Conservation (phyloP, 495 filamentous ascomycete genomes). For the Talaromyces thailandensis region DNA sequence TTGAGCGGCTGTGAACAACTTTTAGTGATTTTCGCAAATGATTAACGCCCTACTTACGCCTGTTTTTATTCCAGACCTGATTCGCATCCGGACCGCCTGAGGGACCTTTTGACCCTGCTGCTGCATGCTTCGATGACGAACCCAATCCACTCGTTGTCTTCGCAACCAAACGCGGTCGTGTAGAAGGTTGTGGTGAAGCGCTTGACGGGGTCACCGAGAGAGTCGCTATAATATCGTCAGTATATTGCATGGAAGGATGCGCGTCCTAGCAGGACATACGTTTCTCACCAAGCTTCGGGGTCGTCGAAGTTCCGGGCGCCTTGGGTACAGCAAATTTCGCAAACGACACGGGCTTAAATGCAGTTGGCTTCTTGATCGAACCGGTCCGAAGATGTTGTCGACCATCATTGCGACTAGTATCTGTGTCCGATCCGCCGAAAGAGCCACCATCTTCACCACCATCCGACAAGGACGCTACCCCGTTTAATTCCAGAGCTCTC, state of each 20-base stretch:
- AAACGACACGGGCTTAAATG: conserved; percentile 92
- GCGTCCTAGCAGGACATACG: conserved; percentile 21
- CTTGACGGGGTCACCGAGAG: conserved; percentile 31
- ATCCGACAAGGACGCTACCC: conserved; percentile 30
- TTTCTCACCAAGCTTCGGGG: conserved; percentile 49
- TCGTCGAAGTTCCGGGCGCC: conserved; percentile 41
- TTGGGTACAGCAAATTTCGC: conserved; percentile 60
- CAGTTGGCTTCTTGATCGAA: conserved; percentile 72
- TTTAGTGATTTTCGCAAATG: conserved; percentile 15
- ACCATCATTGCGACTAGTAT: conserved; percentile 42
- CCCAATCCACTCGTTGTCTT: conserved; percentile 52
- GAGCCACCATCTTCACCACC: conserved; percentile 38
- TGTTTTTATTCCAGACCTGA: conserved; percentile 96
- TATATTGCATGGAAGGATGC: conserved; percentile 10
- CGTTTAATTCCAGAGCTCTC: conserved; percentile 36
- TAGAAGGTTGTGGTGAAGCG: conserved; percentile 32
- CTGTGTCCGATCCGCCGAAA: conserved; percentile 38
- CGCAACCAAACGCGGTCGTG: conserved; percentile 56
- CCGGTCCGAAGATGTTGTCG: conserved; percentile 57
- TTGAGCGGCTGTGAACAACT: conserved; percentile 50
- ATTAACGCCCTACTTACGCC: conserved; percentile 52
- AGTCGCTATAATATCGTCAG: conserved; percentile 23
- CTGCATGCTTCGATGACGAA: conserved; percentile 36
- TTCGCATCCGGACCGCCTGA: conserved; percentile 55
- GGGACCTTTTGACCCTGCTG: conserved; percentile 35